These are phyloP conservation scores for Cordyceps militaris DNA, from an alignment of 2,329 filamentous ascomycete genomes.

Conservation along the genomic window DNA sequence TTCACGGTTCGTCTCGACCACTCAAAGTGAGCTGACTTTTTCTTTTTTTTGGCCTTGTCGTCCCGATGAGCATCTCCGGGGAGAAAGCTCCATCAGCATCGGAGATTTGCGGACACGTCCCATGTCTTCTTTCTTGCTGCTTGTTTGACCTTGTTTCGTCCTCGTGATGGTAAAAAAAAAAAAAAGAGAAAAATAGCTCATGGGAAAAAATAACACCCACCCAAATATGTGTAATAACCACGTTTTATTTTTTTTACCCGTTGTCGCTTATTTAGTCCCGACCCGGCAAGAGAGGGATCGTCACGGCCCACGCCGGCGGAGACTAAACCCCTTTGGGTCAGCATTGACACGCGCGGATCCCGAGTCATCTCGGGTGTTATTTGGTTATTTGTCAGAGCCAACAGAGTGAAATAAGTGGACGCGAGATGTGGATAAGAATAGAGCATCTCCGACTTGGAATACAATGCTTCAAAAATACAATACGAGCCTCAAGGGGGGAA, in stretches of 20 bases:
- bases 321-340: conserved; percentile 2
- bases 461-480: not conserved
- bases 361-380: no score
- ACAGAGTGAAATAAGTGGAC: not conserved
- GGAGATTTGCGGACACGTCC: not conserved
- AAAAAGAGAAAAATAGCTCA: not conserved
- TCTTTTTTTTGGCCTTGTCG: not conserved
- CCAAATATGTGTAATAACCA: no score
- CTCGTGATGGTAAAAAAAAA: not conserved
- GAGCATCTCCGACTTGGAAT: not conserved
- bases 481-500: not conserved
- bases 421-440: not conserved
- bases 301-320: not conserved
- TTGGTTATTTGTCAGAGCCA: not conserved
- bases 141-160: not conserved
- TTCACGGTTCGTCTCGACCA: not conserved
- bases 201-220: not conserved
- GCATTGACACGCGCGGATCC: not conserved
- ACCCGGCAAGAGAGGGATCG: not conserved
- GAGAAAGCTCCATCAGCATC: not conserved
- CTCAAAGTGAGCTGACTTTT: conserved; percentile 2
- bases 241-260: no score
- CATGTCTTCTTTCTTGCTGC: not conserved
- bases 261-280: not conserved
- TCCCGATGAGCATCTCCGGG: not conserved